Evolutionary conservation across 441 rosid species (phyloP).

Genomic region (Adansonia grandidieri): DNA sequence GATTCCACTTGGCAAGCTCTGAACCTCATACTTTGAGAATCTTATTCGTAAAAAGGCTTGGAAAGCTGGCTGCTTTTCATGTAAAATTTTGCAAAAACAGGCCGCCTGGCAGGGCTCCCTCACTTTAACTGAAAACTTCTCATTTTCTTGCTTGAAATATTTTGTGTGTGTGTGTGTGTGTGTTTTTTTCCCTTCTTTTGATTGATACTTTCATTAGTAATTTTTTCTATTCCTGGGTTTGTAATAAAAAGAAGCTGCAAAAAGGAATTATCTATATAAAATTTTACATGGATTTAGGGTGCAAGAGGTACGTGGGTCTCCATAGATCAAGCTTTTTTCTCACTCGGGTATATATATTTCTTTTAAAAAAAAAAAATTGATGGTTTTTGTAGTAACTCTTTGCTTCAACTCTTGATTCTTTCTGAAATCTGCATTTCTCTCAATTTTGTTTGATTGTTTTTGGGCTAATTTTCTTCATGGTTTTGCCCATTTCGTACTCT

Average conservation of each 20-base stretch:
- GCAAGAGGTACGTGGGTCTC: constrained; percentile 40
- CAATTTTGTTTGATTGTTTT: neutral
- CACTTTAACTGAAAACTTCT: neutral
- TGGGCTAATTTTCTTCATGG: neutral
- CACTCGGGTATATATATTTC: constrained; percentile 22
- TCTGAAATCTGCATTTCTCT: constrained; percentile 2
- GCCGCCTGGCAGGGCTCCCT: constrained; percentile 14
- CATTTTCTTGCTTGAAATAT: too few relatives aligned
- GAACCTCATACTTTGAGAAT: constrained; percentile 51
- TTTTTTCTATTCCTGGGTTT: neutral
- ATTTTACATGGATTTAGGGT: constrained; percentile 27
- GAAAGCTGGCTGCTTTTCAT: neutral
- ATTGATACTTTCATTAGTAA: neutral
- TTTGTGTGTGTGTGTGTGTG: too few relatives aligned
- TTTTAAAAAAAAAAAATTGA: too few relatives aligned
- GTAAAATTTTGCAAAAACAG: constrained; percentile 12
- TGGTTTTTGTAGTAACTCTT: neutral
- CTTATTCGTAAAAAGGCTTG: constrained; percentile 24
- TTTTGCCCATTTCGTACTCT: neutral
- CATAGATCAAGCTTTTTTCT: constrained; percentile 23
- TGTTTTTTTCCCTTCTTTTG: neutral
- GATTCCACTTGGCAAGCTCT: constrained; percentile 50
- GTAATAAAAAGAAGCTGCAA: neutral
- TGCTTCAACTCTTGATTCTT: neutral
- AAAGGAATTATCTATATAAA: neutral